Base-by-base conservation (phyloP, 1,284 basidiomycete species). In the Rhodotorula sp. region DNA sequence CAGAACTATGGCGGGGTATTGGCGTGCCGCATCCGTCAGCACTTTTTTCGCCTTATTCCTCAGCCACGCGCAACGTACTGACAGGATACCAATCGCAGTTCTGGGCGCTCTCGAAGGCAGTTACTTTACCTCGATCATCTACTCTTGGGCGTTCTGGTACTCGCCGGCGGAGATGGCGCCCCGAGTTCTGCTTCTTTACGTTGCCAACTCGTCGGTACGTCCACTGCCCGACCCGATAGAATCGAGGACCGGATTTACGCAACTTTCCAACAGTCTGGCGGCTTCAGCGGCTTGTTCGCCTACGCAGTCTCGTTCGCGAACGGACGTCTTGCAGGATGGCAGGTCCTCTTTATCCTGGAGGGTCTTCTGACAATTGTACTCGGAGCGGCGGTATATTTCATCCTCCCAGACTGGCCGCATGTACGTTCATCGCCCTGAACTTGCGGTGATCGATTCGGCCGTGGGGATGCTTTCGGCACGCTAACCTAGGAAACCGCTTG, bases 311-410 rank as follows among this genome's bases (percentile, higher is more conserved):
- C 45, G 4, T 67, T 62, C 49, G 29, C 55, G 2, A 53, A 67
- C 56, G 26, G n/a, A 15, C 53, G 20, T 14, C 26, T 67, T 22
- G n/a, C 29, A 26, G 66, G 66, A 37, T 67, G 66, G 65, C 54
- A 61, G 42, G 42, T 56, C 18, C 55, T 67, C 20, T 67, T 67
- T 46, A 67, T 67, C 45, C 26, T 62, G 17, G 66, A 67, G n/a
- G 66, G 66, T 1, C 48, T 67, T 8, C 10, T 67, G 7, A 67
- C 66, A 6, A 37, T 67, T 22, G 24, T 15, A 2, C 48, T 67
- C 46, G 66, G 66, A 22, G 26, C 62, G 8, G 66, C 55, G 20
- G 57, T 62, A 48, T 62, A 5, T 12, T 62, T 62, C 37, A 24
- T 67, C 46, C 61, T 67, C 2, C 66, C 66, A 5, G 42, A 67